phyloP scores from a whole-genome alignment of 2,329 filamentous ascomycete species.

The Colletotrichum karsti region DNA sequence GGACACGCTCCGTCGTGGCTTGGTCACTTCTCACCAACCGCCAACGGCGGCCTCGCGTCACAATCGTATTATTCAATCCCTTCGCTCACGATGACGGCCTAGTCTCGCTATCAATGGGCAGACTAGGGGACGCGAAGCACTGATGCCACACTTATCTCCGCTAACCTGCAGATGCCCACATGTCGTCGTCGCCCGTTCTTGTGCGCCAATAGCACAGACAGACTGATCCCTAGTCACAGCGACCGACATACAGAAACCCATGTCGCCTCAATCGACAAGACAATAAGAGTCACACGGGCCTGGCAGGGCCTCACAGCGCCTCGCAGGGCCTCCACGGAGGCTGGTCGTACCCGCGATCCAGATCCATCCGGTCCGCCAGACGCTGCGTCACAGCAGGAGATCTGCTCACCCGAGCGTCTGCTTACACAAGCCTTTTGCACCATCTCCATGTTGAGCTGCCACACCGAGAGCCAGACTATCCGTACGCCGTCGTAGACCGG shows the following conservation, averaged over 20 bases:
- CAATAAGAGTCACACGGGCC: conserved; percentile 23
- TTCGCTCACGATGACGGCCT: conserved; percentile 8
- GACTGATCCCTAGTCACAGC: neutral
- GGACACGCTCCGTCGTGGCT: neutral
- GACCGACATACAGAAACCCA: neutral
- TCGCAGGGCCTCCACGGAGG: neutral
- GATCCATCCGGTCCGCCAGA: conserved; percentile 9
- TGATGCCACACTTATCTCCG: conserved; percentile 27
- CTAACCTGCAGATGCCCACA: conserved; percentile 25
- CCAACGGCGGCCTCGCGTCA: conserved; percentile 2
- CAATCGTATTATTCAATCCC: conserved; percentile 10
- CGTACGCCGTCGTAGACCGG: too few species aligned
- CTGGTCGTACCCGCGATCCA: conserved; percentile 25
- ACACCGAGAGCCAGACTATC: neutral
- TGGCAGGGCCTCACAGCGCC: neutral
- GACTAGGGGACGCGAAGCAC: conserved; percentile 15
- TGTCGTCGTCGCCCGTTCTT: conserved; percentile 18
- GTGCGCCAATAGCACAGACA: conserved; percentile 24
- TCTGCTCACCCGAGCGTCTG: conserved; percentile 5
- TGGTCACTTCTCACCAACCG: conserved; percentile 5
- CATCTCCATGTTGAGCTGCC: neutral
- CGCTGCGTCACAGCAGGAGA: conserved; percentile 7
- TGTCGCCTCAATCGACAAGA: conserved; percentile 7
- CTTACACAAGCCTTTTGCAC: neutral
- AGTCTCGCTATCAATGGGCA: conserved; percentile 21